A percentile compares a stretch with the other conserved stretches of the same genome.
Evolutionary conservation across 306 rosid species (phyloP).

Genomic region (Prunus kanzakura): DNA sequence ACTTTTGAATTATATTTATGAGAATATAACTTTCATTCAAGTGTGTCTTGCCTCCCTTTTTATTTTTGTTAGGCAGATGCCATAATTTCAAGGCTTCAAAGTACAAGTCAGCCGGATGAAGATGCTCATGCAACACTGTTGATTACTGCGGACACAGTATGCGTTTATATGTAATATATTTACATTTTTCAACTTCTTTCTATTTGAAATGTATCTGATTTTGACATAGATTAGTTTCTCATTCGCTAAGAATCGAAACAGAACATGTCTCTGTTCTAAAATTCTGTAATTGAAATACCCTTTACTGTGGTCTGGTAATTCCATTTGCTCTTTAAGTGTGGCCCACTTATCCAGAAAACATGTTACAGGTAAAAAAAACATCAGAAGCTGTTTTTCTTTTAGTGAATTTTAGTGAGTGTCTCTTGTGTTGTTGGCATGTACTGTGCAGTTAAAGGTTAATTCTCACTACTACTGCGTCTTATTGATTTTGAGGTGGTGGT

Average conservation of each 20-base stretch:
- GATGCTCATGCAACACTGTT: conserved; percentile 52
- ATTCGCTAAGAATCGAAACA: no score
- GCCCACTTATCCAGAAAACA: neutral
- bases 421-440: conserved; percentile 14
- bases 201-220: neutral
- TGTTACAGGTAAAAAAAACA: neutral
- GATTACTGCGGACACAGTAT: conserved; percentile 90
- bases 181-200: neutral
- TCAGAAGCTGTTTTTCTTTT: conserved; percentile 1
- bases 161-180: conserved; percentile 20
- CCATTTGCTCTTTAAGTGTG: neutral
- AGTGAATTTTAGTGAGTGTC: conserved; percentile 3
- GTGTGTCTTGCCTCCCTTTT: conserved; percentile 18
- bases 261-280: neutral
- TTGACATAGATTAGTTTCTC: neutral
- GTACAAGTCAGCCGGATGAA: conserved; percentile 38
- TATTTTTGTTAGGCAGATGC: conserved; percentile 80
- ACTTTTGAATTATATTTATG: neutral
- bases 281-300: no score
- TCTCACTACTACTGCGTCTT: conserved; percentile 22
- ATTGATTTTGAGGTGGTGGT: conserved; percentile 77
- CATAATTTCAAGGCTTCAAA: conserved; percentile 52
- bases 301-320: no score
- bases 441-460: conserved; percentile 10
- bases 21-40: neutral